A percentile compares a stretch with the other conserved stretches of the same genome.
Conservation (phyloP, 2,329 filamentous ascomycete genomes). For the Pseudonectria buxi region DNA sequence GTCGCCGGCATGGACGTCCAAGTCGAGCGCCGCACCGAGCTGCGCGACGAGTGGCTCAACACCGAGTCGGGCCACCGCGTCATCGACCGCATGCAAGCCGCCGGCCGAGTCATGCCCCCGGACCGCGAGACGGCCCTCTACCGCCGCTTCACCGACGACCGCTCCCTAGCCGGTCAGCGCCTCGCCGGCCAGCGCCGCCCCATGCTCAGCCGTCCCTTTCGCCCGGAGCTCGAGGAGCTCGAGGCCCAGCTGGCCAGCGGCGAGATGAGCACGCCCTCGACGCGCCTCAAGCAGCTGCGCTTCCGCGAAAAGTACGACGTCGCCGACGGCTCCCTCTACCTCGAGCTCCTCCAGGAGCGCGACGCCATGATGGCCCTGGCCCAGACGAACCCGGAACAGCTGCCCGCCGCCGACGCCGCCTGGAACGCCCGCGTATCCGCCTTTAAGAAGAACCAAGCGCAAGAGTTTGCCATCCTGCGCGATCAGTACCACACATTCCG, state of each 20-base stretch:
- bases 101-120: constrained; percentile 36
- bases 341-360: constrained; percentile 28
- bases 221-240: constrained; percentile 36
- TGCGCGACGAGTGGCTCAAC: constrained; percentile 44
- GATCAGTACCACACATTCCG: constrained; percentile 50
- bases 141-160: constrained; percentile 14
- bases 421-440: constrained; percentile 30
- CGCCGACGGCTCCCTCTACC: constrained; percentile 16
- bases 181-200: constrained; percentile 18
- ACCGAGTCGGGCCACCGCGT: constrained; percentile 34
- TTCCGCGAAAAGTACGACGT: constrained; percentile 20
- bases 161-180: constrained; percentile 14
- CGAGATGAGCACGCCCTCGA: not conserved
- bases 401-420: constrained; percentile 23
- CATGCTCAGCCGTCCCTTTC: constrained; percentile 32
- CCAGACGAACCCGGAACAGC: constrained; percentile 10
- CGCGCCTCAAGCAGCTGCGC: constrained; percentile 23
- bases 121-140: constrained; percentile 31
- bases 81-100: constrained; percentile 40
- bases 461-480: constrained; percentile 33
- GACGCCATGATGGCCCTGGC: constrained; percentile 20
- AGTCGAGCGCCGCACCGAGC: constrained; percentile 20
- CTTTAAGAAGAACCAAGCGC: constrained; percentile 26
- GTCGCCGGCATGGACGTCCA: constrained; percentile 40
- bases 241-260: constrained; percentile 21